Percentiles rank a stretch among this genome's conserved stretches.
Evolutionary conservation across 352 stramenopile genomes (phyloP).

Genomic region (Pythium aquatile): DNA sequence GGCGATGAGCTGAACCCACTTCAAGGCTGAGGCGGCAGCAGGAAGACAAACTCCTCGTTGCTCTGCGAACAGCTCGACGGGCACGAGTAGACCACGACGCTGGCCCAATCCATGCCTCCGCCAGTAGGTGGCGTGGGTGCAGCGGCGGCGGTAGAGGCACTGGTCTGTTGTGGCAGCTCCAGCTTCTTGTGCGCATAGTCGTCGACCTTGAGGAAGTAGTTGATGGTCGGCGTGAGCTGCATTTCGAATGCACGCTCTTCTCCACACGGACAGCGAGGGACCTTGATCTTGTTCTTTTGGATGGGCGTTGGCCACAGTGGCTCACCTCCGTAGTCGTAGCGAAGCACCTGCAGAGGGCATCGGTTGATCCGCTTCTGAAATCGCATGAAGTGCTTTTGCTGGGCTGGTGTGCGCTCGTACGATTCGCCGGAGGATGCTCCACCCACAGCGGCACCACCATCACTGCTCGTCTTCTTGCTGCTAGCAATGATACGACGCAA

Average conservation of each 20-base stretch:
- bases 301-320: conserved; percentile 70
- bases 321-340: conserved; percentile 85
- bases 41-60: conserved; percentile 67
- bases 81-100: conserved; percentile 76
- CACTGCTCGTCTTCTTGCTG: conserved; percentile 43
- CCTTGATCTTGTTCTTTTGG: conserved; percentile 33
- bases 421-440: conserved; percentile 46
- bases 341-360: conserved; percentile 73
- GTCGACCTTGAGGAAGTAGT: conserved; percentile 86
- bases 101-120: conserved; percentile 81
- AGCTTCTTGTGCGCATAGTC: conserved; percentile 37
- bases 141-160: not conserved
- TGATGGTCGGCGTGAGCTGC: conserved; percentile 80
- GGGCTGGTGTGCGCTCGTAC: conserved; percentile 78
- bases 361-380: conserved; percentile 86
- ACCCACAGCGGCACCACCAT: conserved; percentile 13
- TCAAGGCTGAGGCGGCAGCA: conserved; percentile 38
- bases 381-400: conserved; percentile 74
- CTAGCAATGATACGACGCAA: conserved; percentile 58
- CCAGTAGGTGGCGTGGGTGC: not conserved
- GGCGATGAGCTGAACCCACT: not conserved
- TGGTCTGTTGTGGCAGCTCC: not conserved
- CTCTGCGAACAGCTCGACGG: conserved; percentile 59
- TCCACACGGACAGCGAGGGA: conserved; percentile 60
- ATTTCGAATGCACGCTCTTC: conserved; percentile 74